These are phyloP conservation scores for Eragrostis nindensis DNA, from an alignment of 176 grass and related monocot genomes.

Conservation along the genomic window DNA sequence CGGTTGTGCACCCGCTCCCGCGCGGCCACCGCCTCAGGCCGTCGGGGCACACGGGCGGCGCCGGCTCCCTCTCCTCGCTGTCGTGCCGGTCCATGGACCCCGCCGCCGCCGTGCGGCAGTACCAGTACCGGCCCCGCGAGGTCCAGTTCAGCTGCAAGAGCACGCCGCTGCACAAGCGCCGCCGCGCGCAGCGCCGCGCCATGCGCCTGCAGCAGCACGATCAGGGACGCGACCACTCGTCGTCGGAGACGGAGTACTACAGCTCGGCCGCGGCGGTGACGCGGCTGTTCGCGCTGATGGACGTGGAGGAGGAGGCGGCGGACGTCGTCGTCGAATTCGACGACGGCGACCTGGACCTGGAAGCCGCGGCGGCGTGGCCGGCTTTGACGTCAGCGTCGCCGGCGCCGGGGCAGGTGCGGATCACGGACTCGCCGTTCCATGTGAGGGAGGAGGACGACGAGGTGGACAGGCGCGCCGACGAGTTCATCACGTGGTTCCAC, in stretches of 20 bases:
- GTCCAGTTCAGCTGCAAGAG: constrained; percentile 91
- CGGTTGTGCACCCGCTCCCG: constrained; percentile 52
- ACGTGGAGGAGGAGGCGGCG: constrained; percentile 36
- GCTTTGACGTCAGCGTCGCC: neutral
- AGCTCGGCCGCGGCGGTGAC: constrained; percentile 35
- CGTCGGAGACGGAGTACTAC: neutral
- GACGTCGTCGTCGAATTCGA: neutral
- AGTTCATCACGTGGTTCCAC: constrained; percentile 86
- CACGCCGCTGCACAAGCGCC: constrained; percentile 60
- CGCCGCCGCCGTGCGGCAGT: constrained; percentile 40
- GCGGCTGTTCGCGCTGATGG: constrained; percentile 63
- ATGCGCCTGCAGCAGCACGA: no score
- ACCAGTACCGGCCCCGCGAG: constrained; percentile 64
- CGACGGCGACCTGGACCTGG: neutral
- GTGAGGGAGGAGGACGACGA: constrained; percentile 46
- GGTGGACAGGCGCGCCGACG: constrained; percentile 78
- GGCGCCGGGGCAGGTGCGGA: constrained; percentile 45
- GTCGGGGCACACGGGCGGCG: neutral
- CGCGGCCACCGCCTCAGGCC: neutral
- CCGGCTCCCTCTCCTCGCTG: constrained; percentile 34
- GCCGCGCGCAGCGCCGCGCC: constrained; percentile 6
- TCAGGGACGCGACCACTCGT: neutral
- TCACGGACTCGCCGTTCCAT: constrained; percentile 73
- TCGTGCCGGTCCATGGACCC: constrained; percentile 80
- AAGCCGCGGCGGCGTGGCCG: constrained; percentile 2